Base-by-base conservation (phyloP, 2,329 filamentous ascomycete species). In the Parastagonospora nodorum region DNA sequence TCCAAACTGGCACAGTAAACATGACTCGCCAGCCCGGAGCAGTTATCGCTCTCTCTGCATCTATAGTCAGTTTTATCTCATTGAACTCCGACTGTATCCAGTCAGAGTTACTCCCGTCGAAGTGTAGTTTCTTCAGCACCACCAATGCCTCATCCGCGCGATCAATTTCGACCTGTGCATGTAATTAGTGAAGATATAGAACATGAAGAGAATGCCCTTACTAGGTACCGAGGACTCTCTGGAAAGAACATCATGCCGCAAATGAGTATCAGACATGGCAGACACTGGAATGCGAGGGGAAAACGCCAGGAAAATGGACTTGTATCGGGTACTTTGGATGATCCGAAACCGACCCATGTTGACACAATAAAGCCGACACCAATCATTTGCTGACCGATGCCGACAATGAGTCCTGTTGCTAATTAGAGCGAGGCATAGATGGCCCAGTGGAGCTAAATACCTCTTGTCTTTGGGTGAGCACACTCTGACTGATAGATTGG, bases 401-500 rank as follows among this genome's bases (percentile, higher is more conserved):
- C 82, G 6, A 82, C 82, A 2, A 84, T 78, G 24, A 83, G 74
- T 51, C 73, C 72, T 67, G 16, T 14, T 5, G 5, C 16, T 4
- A 24, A n/a, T 51, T 14, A 51, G 48, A 4, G 9, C n/a, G 37
- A 4, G 11, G 29, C 12, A 19, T 15, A n/a, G 31, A 16, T 12
- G 8, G 29, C 10, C 10, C 5, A 33, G 32, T 33, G 9, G 39
- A 15, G 12, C 2, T 11, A 3, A 32, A 11, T 55, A 59, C 84
- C 84, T 60, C 85, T 79, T 45, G 80, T 84, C 2, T 80, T 80
- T 0, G 84, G 78, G 58, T 83, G 78, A 0, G 84, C 83, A 46
- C 83, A 80, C 64, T 88, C 85, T 8, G 84, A 82, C 50, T 86
- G 84, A 64, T 88, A 88, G 30, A 84, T 79, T 2, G 84, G 85